phyloP scores from a whole-genome alignment of 352 stramenopile genomes.

The Thraustochytrium sp. region DNA sequence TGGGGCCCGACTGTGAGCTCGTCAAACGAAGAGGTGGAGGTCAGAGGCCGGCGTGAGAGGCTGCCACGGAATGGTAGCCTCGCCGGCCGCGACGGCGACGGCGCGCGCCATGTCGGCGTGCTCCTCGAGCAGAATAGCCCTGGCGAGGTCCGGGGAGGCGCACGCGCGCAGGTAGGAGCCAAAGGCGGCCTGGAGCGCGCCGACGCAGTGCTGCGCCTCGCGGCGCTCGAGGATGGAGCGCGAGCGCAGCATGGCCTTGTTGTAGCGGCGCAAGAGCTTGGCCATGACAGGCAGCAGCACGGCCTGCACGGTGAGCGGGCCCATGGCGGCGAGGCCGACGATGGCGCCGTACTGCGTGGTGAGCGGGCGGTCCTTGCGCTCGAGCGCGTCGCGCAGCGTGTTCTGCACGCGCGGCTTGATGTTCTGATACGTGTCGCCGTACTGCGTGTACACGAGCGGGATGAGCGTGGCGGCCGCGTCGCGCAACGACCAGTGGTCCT shows the following conservation, averaged over 20 bases:
- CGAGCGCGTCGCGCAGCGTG: slow-evolving; percentile 76
- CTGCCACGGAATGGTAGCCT: slow-evolving; percentile 26
- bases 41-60: background rate
- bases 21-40: slow-evolving; percentile 12
- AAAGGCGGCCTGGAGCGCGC: slow-evolving; percentile 63
- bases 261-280: slow-evolving; percentile 73
- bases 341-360: slow-evolving; percentile 84
- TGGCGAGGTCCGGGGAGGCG: background rate
- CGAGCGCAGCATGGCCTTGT: slow-evolving; percentile 67
- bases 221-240: slow-evolving; percentile 68
- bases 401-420: slow-evolving; percentile 83
- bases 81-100: background rate
- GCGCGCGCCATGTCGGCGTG: background rate
- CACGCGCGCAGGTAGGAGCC: slow-evolving; percentile 26
- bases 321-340: slow-evolving; percentile 79
- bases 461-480: slow-evolving; percentile 70
- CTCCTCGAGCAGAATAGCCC: slow-evolving; percentile 36
- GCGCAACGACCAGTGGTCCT: slow-evolving; percentile 82
- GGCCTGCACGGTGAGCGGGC: slow-evolving; percentile 80
- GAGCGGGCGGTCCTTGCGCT: slow-evolving; percentile 65
- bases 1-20: background rate
- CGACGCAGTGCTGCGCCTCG: slow-evolving; percentile 72
- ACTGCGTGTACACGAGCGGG: slow-evolving; percentile 70
- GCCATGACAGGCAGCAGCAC: slow-evolving; percentile 80
- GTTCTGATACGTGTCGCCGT: slow-evolving; percentile 80